Base-by-base conservation (phyloP, 225 moss, liverwort and hornwort genomes). In the Marchantia polymorpha region DNA sequence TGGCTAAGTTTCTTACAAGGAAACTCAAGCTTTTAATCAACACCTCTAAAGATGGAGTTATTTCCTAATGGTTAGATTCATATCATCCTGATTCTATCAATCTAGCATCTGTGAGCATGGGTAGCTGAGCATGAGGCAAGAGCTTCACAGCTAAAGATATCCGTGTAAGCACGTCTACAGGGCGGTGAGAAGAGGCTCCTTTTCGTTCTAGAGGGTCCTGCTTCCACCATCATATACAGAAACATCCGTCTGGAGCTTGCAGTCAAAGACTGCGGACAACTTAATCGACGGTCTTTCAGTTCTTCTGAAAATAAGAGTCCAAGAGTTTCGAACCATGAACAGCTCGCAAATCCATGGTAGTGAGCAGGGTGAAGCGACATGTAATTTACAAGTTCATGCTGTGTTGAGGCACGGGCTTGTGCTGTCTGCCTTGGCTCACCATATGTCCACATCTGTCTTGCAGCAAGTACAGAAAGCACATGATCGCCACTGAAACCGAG, bases 401-500 rank as follows among this genome's bases (percentile, higher is more conserved):
- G 54, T 27, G 73, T 50, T 80, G 80, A 50, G 73, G 73, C 48
- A 89, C 80, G 0, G 75, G 78, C 83, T 90, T 91, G 19, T 84
- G 81, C 0, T 65, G 63, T 56, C 10, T 64, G 70, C 90, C 83
- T 69, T 94, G 94, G 0, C 79, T 70, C 29, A 66, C 7, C 19
- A 91, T 60, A 64, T 92, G 90, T 0, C 86, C 78, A 75, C 76
- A 92, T 55, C 90, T 54, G 29, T 96, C 96, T 72, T 94, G 92
- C 46, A 89, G 14, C 60, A 96, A 79, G 77, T 94, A 96, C 64
- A 84, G 17, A 14, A 90, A 55, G 1, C 79, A 88, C 85, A 94
- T 80, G 2, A 90, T 0, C 29, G 88, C 76, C 11, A 96, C 27
- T 79, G 90, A 82, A 56, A 94, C 69, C 27, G 94, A 90, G 79